Conservation (phyloP, 805 yeast genomes). For the Pichia gijzeniarum region DNA sequence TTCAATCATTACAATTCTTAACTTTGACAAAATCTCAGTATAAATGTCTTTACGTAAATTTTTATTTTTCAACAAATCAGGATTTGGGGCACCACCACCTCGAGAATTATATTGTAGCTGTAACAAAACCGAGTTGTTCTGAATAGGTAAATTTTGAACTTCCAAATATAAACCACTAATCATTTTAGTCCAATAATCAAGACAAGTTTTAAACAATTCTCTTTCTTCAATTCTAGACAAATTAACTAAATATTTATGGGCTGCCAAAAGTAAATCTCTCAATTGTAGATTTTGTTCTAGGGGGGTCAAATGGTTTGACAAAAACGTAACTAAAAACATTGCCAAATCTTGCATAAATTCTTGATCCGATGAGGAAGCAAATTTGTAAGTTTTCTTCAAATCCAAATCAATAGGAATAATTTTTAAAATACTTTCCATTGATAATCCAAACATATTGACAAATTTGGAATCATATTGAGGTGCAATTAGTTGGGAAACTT, state of each 20-base stretch:
- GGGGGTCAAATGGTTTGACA: constrained; percentile 62
- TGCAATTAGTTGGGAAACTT: constrained; percentile 65
- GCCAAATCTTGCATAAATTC: constrained; percentile 93
- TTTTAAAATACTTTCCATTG: constrained; percentile 61
- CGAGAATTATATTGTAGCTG: constrained; percentile 48
- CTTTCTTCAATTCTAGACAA: constrained; percentile 90
- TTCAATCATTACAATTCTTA: constrained; percentile 91
- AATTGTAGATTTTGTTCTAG: constrained; percentile 49
- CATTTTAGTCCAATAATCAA: constrained; percentile 89
- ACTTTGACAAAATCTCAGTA: constrained; percentile 66
- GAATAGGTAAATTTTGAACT: constrained; percentile 70
- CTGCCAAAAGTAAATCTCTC: constrained; percentile 55
- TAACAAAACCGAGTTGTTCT: constrained; percentile 68
- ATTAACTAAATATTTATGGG: constrained; percentile 77
- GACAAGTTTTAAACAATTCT: constrained; percentile 89
- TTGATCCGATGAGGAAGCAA: constrained; percentile 79
- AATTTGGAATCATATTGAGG: constrained; percentile 53
- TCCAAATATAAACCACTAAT: constrained; percentile 82
- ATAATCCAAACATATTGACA: constrained; percentile 58
- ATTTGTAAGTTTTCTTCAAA: constrained; percentile 61
- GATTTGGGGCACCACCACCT: constrained; percentile 93
- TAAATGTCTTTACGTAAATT: constrained; percentile 86
- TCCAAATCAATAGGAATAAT: constrained; percentile 72
- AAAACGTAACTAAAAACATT: constrained; percentile 81
- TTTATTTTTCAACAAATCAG: constrained; percentile 64